Evolutionary conservation across 1,284 basidiomycete genomes (phyloP), one percentile per base, ranked within the genome.

Genomic region (Ceratobasidium sp.): DNA sequence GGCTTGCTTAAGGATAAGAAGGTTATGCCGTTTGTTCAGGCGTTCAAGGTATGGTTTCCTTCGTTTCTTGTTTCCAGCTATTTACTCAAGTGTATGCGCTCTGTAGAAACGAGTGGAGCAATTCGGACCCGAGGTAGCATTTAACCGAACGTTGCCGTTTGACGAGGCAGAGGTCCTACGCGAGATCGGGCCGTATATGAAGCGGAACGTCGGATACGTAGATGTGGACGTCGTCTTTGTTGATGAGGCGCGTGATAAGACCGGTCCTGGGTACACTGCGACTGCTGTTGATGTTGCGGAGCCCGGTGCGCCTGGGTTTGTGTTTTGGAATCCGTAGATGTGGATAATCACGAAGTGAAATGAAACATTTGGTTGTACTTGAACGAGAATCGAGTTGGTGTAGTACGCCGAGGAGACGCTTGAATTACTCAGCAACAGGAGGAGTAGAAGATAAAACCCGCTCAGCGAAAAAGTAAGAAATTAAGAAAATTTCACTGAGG

Each of bases 1-100:
- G 95, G 94, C 14, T 80, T 98, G 81, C 90, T 95, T 82, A 98
- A 98, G 87, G 95, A 98, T 83, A 98, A 98, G 85, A 90, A 91
- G 75, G 88, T 88, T 52, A 98, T 98, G 96, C 96, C 96, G 41
- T 98, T 98, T 84, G 89, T 96, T 72, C 93, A 97, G 77, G 83
- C 86, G 32, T 92, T 98, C 89, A 98, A 98, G 89, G 94, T 94
- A 73, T 58, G 84, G 78, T 35, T 14, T 13, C 44, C 23, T 2
- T 21, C n/a, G 18, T 26, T 55, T 47, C 67, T 43, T 67, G 2
- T 28, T 30, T 26, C 52, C 49, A 64, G 30, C 63, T 23, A 9
- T 76, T 26, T 73, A 28, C n/a, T 35, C 26, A 38, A 11, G 35
- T 38, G 11, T 47, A 35, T 26, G 28, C 13, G 23, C 8, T 30